Conservation (phyloP, 140 eudicot genomes). For the Ambrosia hybrid region DNA sequence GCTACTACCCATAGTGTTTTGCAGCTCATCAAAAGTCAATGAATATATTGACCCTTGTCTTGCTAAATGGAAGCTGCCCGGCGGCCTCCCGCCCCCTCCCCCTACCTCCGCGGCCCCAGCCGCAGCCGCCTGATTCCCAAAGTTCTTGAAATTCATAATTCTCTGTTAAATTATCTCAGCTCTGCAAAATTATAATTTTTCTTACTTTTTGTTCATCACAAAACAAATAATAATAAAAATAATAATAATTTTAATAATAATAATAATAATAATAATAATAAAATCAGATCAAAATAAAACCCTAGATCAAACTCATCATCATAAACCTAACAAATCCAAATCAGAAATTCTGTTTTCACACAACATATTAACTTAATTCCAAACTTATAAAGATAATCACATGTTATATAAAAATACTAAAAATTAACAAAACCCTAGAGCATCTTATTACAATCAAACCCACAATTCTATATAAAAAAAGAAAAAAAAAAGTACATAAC, state of each 20-base stretch:
- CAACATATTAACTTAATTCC: neutral
- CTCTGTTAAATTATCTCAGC: neutral
- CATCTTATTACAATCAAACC: neutral
- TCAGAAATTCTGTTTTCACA: neutral
- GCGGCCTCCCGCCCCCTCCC: conserved; percentile 14
- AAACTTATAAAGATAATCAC: no score
- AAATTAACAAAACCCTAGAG: neutral
- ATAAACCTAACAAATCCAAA: neutral
- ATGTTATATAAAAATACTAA: no score
- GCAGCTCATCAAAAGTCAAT: conserved; percentile 41
- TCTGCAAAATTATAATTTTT: no score
- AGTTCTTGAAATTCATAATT: conserved; percentile 26
- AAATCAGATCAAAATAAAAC: conserved; percentile 1
- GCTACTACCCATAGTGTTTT: conserved; percentile 39
- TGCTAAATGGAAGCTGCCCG: conserved; percentile 36
- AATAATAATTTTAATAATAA: no score
- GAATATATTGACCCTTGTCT: conserved; percentile 43
- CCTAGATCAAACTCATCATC: neutral
- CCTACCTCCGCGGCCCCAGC: conserved; percentile 16
- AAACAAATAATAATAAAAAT: no score
- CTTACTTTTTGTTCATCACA: no score
- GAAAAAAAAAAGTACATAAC: no score
- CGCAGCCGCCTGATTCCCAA: conserved; percentile 17
- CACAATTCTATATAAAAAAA: neutral
- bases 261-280: no score